A percentile compares a stretch with the other conserved stretches of the same genome.
These are phyloP conservation scores for Grammothele lineata DNA, from an alignment of 768 basidiomycete species.

Conservation along the genomic window DNA sequence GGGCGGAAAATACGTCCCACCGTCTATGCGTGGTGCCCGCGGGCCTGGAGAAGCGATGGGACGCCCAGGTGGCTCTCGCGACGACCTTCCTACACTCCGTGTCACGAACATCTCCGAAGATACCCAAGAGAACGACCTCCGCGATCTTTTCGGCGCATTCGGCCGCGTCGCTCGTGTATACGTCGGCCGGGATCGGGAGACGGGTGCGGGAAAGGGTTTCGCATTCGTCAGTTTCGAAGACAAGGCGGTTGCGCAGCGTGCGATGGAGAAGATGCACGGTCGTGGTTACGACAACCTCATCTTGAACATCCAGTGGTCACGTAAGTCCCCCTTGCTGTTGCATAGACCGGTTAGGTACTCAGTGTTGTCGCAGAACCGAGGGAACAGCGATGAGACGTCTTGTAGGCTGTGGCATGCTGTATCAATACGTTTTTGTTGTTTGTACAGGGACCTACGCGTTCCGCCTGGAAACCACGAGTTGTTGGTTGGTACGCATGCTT, in stretches of 20 bases:
- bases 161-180: constrained; percentile 87
- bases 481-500: no score
- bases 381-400: constrained; percentile 28
- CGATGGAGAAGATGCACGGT: constrained; percentile 90
- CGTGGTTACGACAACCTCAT: constrained; percentile 93
- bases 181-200: constrained; percentile 92
- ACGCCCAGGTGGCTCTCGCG: constrained; percentile 54
- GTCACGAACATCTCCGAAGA: constrained; percentile 97
- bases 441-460: no score
- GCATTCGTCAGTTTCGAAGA: constrained; percentile 97
- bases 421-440: constrained; percentile 1
- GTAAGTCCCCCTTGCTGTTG: constrained; percentile 23
- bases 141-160: constrained; percentile 85
- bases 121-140: constrained; percentile 89
- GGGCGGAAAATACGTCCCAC: constrained; percentile 88
- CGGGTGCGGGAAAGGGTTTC: constrained; percentile 92
- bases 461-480: no score
- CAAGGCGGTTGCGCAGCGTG: constrained; percentile 70
- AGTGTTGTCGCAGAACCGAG: constrained; percentile 29
- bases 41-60: constrained; percentile 78
- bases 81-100: constrained; percentile 93
- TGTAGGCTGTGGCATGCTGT: constrained; percentile 8
- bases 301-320: constrained; percentile 61
- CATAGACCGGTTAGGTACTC: neutral
- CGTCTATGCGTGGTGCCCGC: constrained; percentile 78